Evolutionary conservation across 1,284 basidiomycete species (phyloP), one percentile per base, ranked within the genome.

Genomic region (Jaminaea rosea): DNA sequence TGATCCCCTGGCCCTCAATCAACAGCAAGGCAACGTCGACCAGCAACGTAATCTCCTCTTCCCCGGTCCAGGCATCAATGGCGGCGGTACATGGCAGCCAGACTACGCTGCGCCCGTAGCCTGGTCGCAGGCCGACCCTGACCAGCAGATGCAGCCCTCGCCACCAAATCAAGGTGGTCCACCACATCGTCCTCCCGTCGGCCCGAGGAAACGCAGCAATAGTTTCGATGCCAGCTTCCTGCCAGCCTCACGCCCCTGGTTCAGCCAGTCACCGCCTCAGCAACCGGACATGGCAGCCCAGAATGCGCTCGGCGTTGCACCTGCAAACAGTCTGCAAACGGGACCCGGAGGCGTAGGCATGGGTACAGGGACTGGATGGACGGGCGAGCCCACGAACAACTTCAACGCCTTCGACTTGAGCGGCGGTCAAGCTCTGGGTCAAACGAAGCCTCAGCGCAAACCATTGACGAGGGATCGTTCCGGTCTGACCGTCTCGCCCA

Each of bases 401-500:
- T 42, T 54, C 29, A 54, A 51, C 34, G 52, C 49, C 19, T 54
- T 52, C 27, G 49, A 51, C 23, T 41, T 53, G 17, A 23, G 39
- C 39, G 39, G 39, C 19, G 41, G 19, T 23, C 17, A 15, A 44
- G 4, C 41, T 15, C 19, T 15, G 41, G 41, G 19, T 24, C 44
- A 46, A 17, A 10, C 24, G 13, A 17, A 17, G 11, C 39, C 39
- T 5, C 23, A 17, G 13, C 50, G 63, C 19, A 52, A 58, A 15
- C 49, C 58, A 8, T 24, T 67, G 21, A 58, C 56, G 39, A 52
- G 65, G 21, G 63, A 67, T 29, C 55, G 59, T 5, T 64, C 62
- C 42, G 62, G 65, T n/a, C 55, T 68, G 17, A 68, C 65, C n/a
- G 59, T 68, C 44, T 67, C 64, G 41, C 65, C 65, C 15, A 56